phyloP scores from a whole-genome alignment of 2,329 filamentous ascomycete species.

The Colletotrichum incanum region DNA sequence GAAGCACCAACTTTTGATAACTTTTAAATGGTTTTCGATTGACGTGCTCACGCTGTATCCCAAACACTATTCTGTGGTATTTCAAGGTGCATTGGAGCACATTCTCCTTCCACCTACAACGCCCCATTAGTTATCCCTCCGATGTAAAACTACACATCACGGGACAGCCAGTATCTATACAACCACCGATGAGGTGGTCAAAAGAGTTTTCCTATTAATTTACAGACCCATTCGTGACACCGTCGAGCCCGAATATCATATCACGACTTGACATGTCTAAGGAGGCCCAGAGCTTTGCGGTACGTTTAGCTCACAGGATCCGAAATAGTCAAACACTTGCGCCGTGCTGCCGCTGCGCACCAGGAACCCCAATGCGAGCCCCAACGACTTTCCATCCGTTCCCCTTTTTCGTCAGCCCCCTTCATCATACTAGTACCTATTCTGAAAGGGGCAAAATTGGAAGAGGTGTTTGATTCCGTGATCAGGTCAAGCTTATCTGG shows the following conservation, averaged over 20 bases:
- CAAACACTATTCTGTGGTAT: background rate
- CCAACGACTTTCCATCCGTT: too few species aligned
- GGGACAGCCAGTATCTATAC: background rate
- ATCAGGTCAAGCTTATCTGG: too few species aligned
- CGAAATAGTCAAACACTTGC: too few species aligned
- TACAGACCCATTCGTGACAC: background rate
- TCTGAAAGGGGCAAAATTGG: too few species aligned
- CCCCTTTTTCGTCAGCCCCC: too few species aligned
- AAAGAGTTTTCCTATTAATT: background rate
- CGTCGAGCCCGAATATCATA: background rate
- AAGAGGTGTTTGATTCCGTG: too few species aligned
- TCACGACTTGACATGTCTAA: too few species aligned
- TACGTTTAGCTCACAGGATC: too few species aligned
- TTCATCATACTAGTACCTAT: too few species aligned
- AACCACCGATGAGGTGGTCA: background rate
- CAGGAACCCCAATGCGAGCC: too few species aligned
- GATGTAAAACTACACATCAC: background rate
- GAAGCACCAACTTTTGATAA: background rate
- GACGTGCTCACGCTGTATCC: background rate
- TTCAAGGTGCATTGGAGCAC: background rate
- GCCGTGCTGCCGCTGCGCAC: too few species aligned
- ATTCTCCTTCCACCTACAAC: background rate
- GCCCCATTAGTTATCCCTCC: background rate
- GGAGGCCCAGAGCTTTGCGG: too few species aligned
- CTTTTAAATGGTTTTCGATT: background rate